A percentile compares a stretch with the other conserved stretches of the same genome.
Evolutionary conservation across 2,329 filamentous ascomycete genomes (phyloP).

Genomic region (Fusarium gaditjirri): DNA sequence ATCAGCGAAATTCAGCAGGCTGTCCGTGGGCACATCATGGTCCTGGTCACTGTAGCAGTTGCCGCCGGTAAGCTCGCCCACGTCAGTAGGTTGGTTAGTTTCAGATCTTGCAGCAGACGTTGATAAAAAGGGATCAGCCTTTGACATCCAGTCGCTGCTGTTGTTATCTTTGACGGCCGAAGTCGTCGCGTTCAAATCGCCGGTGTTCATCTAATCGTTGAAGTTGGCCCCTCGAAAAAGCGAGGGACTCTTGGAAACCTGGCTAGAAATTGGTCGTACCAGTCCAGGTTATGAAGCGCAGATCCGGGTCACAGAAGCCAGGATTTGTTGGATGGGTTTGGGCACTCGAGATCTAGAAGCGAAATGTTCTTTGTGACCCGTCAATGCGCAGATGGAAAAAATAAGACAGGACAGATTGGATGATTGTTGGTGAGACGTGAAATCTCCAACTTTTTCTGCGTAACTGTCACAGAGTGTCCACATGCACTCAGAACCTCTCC

Average conservation of each 20-base stretch:
- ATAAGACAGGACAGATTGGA: conserved; percentile 35
- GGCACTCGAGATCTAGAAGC: conserved; percentile 21
- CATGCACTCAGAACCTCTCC: conserved; percentile 21
- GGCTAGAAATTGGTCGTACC: conserved; percentile 28
- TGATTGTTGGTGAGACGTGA: conserved; percentile 21
- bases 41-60: conserved; percentile 39
- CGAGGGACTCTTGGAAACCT: conserved; percentile 21
- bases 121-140: conserved; percentile 24
- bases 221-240: conserved; percentile 32
- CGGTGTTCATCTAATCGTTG: conserved; percentile 42
- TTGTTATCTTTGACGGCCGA: conserved; percentile 34
- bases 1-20: conserved; percentile 46
- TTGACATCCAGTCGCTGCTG: conserved; percentile 15
- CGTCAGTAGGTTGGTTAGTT: conserved; percentile 29
- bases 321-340: conserved; percentile 23
- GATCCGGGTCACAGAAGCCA: conserved; percentile 27
- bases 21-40: conserved; percentile 42
- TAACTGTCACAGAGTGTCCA: conserved; percentile 27
- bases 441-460: conserved; percentile 17
- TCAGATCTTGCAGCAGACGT: conserved; percentile 26
- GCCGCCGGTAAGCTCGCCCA: conserved; percentile 29
- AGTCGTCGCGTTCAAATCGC: conserved; percentile 37
- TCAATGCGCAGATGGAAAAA: conserved; percentile 6
- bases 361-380: conserved; percentile 10
- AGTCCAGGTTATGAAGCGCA: conserved; percentile 30